These are phyloP conservation scores for Cryptosporidium sp. DNA, from an alignment of 169 alveolate genomes.

Conservation along the genomic window DNA sequence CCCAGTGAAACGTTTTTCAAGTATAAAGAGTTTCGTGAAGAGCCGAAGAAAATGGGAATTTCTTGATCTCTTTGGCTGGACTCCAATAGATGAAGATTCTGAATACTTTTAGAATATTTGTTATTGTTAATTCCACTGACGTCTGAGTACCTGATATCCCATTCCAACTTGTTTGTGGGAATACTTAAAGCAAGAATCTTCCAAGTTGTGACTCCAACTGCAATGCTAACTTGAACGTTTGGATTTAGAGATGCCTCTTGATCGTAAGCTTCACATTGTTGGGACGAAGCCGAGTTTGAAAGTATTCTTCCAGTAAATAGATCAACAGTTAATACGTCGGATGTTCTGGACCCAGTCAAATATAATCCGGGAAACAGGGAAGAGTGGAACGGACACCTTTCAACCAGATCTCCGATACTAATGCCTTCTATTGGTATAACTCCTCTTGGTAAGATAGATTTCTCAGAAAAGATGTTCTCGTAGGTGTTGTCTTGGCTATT, in stretches of 20 bases:
- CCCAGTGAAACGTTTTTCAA: slow-evolving; percentile 6
- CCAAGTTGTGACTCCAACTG: slow-evolving; percentile 68
- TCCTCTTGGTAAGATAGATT: slow-evolving; percentile 21
- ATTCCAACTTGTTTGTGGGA: slow-evolving; percentile 29
- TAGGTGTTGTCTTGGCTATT: not conserved
- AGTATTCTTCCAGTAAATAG: slow-evolving; percentile 60
- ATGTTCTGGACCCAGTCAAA: slow-evolving; percentile 59
- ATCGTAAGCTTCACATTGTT: slow-evolving; percentile 24
- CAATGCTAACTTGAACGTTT: slow-evolving; percentile 14
- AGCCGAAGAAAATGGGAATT: slow-evolving; percentile 24
- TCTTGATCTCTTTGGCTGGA: not conserved
- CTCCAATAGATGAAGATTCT: not conserved
- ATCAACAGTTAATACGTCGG: slow-evolving; percentile 52
- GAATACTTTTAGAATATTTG: not conserved
- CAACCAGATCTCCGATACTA: slow-evolving; percentile 46
- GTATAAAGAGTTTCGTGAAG: slow-evolving; percentile 57
- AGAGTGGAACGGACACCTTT: slow-evolving; percentile 68
- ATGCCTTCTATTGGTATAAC: slow-evolving; percentile 48
- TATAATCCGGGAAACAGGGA: slow-evolving; percentile 67
- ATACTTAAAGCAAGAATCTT: slow-evolving; percentile 20
- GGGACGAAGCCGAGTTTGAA: slow-evolving; percentile 67
- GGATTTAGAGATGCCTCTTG: slow-evolving; percentile 10
- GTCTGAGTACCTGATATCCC: slow-evolving; percentile 53
- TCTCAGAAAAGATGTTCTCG: slow-evolving; percentile 7
- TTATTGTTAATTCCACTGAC: slow-evolving; percentile 26